Base-by-base conservation (phyloP, 1,139 yeast genomes). In the Sugiyamaella xylanicola region DNA sequence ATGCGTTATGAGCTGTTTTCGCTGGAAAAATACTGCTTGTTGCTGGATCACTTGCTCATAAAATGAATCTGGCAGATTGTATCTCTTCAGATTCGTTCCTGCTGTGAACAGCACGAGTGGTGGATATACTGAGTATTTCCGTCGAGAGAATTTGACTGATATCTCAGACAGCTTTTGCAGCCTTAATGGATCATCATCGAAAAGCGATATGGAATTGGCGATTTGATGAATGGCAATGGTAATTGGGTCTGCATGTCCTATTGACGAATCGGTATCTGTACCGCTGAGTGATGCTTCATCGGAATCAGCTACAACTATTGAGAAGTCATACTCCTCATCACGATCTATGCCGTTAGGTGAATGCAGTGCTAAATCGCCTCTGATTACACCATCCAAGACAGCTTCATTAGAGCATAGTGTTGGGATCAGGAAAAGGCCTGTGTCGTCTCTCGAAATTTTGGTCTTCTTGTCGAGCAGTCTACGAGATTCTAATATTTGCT, bases 51-150 rank as follows among this genome's bases (percentile, higher is more conserved):
- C 58, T 15, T 55, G 39, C 58, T 42, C 20, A 25, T 41, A 55
- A 19, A 57, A 53, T 11, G 45, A 21, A 1, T 44, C 25, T 25
- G 56, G 50, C 25, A 36, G 47, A 2, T 21, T 20, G 5, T 48
- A 29, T 11, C 43, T 39, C 16, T 27, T 21, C 11, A 49, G 45
- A 39, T 0, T 37, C 4, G 1, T 46, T 48, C 85, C 86, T 80
- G 15, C 61, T 47, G 78, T 76, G 55, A 88, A 77, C 17, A 88
- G 72, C 0, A 87, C 70, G 78, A 88, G 69, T 0, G 95, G 93
- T 0, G 84, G 83, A 64, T 88, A 88, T 0, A 86, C 63, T 0
- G 85, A 76, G 79, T 83, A 86, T 63, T 81, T 78, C 53, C 73
- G 13, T 13, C 46, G 39, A 2, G 41, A 16, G 27, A 48, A 48